These are phyloP conservation scores for Panaeolus papilionaceus DNA, from an alignment of 768 basidiomycete genomes.

Conservation along the genomic window DNA sequence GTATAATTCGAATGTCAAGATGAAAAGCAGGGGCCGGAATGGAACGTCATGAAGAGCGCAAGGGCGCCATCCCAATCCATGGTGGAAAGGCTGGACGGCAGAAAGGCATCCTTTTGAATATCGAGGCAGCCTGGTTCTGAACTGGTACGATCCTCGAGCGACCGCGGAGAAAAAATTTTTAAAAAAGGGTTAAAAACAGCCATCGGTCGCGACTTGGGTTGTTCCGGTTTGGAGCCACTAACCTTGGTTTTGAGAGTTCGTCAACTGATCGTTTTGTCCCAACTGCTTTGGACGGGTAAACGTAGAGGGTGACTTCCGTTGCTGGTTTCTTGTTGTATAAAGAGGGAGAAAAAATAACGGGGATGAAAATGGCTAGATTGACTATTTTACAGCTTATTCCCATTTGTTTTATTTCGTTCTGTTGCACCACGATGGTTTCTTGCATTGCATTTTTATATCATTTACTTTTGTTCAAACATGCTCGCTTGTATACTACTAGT, in stretches of 20 bases:
- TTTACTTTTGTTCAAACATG: not conserved
- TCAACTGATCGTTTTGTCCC: not conserved
- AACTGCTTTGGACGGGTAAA: not conserved
- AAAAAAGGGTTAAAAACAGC: not conserved
- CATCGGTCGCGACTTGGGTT: not conserved
- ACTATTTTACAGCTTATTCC: conserved; percentile 2
- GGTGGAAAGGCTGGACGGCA: conserved; percentile 17
- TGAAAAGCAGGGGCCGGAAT: conserved; percentile 8
- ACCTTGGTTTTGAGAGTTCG: conserved; percentile 6
- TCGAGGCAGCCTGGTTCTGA: conserved; percentile 2
- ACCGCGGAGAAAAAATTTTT: not conserved
- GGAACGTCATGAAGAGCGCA: conserved; percentile 36
- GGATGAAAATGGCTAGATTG: not conserved
- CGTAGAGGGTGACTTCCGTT: not conserved
- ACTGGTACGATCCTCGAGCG: not conserved
- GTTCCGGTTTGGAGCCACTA: conserved; percentile 4
- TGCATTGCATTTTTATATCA: conserved; percentile 3
- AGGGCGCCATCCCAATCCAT: conserved; percentile 34
- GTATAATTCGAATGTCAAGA: conserved; percentile 30
- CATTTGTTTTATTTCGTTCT: not conserved
- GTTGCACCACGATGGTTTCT: not conserved
- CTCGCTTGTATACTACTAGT: conserved; percentile 5
- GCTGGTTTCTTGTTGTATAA: not conserved
- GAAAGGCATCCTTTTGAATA: conserved; percentile 16
- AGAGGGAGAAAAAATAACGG: not conserved